Percentiles rank a stretch among this genome's conserved stretches.
Conservation (phyloP, 2,329 filamentous ascomycete species). For the Lachnellula hyalina region DNA sequence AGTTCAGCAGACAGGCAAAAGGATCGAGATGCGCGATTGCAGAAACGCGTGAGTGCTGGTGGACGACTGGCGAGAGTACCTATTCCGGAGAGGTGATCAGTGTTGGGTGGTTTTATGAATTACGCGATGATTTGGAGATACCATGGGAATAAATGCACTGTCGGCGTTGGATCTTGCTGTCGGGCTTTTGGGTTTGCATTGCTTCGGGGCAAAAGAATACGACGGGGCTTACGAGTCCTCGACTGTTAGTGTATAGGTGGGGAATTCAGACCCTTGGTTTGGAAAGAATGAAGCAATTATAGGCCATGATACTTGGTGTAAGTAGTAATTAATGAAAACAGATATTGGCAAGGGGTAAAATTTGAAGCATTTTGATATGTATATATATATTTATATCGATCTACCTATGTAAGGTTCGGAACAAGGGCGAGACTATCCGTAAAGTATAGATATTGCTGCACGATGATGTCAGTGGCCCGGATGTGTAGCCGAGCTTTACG, state of each 20-base stretch:
- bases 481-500: too few species aligned
- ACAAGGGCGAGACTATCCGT: too few species aligned
- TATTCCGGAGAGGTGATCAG: conserved; percentile 27
- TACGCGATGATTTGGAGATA: conserved; percentile 29
- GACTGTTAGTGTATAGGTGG: background rate
- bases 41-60: conserved; percentile 75
- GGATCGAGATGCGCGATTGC: conserved; percentile 63
- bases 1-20: conserved; percentile 46
- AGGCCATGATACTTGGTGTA: background rate
- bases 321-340: background rate
- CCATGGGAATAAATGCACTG: conserved; percentile 28
- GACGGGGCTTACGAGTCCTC: background rate
- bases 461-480: too few species aligned
- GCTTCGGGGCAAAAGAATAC: conserved; percentile 6
- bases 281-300: background rate
- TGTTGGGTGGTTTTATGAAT: conserved; percentile 19
- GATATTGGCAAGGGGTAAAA: background rate
- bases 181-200: conserved; percentile 11
- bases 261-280: background rate
- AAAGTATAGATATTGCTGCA: too few species aligned
- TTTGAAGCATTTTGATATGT: background rate
- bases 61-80: conserved; percentile 55
- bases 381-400: too few species aligned
- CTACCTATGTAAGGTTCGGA: too few species aligned
- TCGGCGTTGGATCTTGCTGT: conserved; percentile 26